These are phyloP conservation scores for Candida takata DNA, from an alignment of 805 yeast genomes.

Conservation along the genomic window DNA sequence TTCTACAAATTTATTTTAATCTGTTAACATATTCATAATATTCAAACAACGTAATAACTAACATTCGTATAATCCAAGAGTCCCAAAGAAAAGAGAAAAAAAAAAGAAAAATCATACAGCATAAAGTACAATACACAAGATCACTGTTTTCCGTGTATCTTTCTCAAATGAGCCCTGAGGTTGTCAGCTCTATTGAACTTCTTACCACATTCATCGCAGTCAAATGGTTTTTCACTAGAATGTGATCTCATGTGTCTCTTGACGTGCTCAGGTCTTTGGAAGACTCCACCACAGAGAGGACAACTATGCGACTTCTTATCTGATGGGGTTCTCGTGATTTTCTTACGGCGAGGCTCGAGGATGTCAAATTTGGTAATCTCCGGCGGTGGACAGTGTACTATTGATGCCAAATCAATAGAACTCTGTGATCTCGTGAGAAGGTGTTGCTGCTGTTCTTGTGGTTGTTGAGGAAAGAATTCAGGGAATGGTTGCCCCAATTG, in stretches of 20 bases:
- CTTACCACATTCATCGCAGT: slow-evolving; percentile 57
- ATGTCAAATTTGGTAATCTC: slow-evolving; percentile 11
- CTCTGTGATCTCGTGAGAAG: slow-evolving; percentile 9
- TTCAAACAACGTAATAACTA: too few species aligned
- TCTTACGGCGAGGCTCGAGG: slow-evolving; percentile 29
- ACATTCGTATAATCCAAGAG: too few species aligned
- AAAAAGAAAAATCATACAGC: neutral
- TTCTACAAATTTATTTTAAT: neutral
- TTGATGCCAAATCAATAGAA: slow-evolving; percentile 11
- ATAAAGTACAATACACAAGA: neutral
- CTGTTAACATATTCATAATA: too few species aligned
- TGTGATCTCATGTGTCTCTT: slow-evolving; percentile 73
- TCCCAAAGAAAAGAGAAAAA: too few species aligned
- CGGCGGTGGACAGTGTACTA: slow-evolving; percentile 8
- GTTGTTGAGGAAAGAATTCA: neutral
- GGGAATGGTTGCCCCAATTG: slow-evolving; percentile 1
- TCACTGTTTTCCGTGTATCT: slow-evolving; percentile 36
- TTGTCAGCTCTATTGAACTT: slow-evolving; percentile 73
- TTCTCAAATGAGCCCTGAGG: slow-evolving; percentile 67
- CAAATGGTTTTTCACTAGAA: slow-evolving; percentile 71
- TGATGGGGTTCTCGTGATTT: slow-evolving; percentile 21
- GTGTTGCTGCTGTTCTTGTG: neutral
- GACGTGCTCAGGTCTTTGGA: slow-evolving; percentile 68
- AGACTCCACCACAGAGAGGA: slow-evolving; percentile 54
- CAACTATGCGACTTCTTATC: slow-evolving; percentile 53